A percentile compares a stretch with the other conserved stretches of the same genome.
Evolutionary conservation across 306 rosid species (phyloP).

Genomic region (Prunus campanulata): DNA sequence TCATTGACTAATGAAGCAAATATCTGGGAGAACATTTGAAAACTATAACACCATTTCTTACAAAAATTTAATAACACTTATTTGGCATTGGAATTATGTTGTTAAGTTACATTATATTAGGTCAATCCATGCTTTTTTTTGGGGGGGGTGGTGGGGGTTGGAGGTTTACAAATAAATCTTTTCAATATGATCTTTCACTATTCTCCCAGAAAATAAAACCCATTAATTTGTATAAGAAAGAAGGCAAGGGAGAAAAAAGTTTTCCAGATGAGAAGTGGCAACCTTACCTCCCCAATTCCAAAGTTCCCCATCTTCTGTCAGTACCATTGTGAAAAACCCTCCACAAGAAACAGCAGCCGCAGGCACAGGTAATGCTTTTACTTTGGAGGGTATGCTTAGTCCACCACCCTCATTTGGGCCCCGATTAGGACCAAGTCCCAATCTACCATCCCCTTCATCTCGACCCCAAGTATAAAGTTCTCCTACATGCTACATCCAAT

Average conservation of each 20-base stretch:
- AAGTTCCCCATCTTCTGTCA: constrained; percentile 67
- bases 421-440: constrained; percentile 89
- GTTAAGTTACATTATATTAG: not conserved
- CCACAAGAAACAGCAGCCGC: constrained; percentile 86
- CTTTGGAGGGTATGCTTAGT: constrained; percentile 74
- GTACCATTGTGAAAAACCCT: constrained; percentile 80
- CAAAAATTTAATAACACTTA: not conserved
- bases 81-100: not conserved
- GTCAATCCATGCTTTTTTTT: not conserved
- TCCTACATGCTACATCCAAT: constrained; percentile 43
- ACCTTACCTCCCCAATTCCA: constrained; percentile 97
- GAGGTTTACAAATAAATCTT: not conserved
- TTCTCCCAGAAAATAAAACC: not conserved
- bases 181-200: not conserved
- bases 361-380: constrained; percentile 62
- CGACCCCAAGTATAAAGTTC: constrained; percentile 94
- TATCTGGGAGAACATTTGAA: not conserved
- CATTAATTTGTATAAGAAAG: not conserved
- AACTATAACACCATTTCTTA: not conserved
- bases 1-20: not conserved
- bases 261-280: not conserved
- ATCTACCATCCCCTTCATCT: constrained; percentile 95
- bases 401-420: constrained; percentile 95
- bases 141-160: fast-evolving
- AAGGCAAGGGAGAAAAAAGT: not conserved